phyloP scores from a whole-genome alignment of 2,329 filamentous ascomycete genomes.

The Samsoniella hepiali region DNA sequence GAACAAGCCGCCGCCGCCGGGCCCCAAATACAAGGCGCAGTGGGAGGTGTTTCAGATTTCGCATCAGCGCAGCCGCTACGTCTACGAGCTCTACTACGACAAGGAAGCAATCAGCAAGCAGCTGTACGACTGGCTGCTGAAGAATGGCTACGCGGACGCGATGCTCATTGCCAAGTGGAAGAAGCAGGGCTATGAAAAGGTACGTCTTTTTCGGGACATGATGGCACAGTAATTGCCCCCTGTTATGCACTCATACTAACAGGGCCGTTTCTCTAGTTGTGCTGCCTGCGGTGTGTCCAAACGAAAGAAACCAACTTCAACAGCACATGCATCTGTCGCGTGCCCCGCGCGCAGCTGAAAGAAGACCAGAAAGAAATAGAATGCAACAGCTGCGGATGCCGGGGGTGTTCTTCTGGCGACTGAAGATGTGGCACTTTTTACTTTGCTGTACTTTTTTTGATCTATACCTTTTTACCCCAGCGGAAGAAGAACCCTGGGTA shows the following conservation, averaged over 20 bases:
- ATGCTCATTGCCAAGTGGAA: constrained; percentile 99
- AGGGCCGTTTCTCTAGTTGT: constrained; percentile 56
- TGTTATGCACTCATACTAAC: constrained; percentile 25
- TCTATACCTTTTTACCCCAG: neutral
- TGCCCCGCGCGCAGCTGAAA: constrained; percentile 85
- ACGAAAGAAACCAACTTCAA: constrained; percentile 99
- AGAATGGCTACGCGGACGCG: constrained; percentile 93
- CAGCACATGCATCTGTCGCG: constrained; percentile 93
- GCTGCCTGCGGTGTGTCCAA: constrained; percentile 92
- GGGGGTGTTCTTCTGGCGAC: constrained; percentile 84
- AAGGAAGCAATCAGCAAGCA: constrained; percentile 91
- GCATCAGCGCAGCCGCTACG: constrained; percentile 86
- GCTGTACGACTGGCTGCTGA: constrained; percentile 93
- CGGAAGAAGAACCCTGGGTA: neutral
- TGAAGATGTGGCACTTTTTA: constrained; percentile 36
- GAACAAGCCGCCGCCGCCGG: constrained; percentile 78
- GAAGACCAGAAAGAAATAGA: constrained; percentile 79
- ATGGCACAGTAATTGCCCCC: too few species aligned
- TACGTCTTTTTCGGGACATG: constrained; percentile 35
- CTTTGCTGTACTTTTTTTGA: neutral
- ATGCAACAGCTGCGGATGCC: constrained; percentile 92
- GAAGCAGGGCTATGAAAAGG: constrained; percentile 98
- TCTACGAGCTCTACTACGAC: constrained; percentile 97
- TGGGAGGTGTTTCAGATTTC: constrained; percentile 99
- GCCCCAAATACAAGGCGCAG: constrained; percentile 79